A percentile compares a stretch with the other conserved stretches of the same genome.
Evolutionary conservation across 78 protist species (phyloP).

Genomic region (Bigelowiella natans): DNA sequence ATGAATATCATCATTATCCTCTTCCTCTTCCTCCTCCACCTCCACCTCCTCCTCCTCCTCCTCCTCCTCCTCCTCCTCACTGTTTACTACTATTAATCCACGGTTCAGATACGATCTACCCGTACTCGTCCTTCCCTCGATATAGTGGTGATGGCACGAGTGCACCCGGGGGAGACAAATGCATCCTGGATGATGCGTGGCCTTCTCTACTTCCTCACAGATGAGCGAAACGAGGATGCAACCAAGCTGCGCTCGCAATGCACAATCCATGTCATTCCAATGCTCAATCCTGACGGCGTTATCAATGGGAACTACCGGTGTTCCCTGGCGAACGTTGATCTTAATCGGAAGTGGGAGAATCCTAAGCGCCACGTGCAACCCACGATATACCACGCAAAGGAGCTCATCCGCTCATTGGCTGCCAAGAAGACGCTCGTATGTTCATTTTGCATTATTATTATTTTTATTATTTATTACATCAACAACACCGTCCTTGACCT

Average conservation of each 20-base stretch:
- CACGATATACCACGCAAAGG: constrained; percentile 28
- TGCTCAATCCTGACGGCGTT: constrained; percentile 79
- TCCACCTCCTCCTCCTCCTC: no score
- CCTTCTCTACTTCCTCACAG: constrained; percentile 42
- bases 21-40: no score
- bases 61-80: no score
- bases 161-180: constrained; percentile 73
- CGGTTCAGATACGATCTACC: no score
- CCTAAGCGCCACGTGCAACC: constrained; percentile 38
- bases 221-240: background rate
- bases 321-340: constrained; percentile 43
- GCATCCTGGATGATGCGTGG: constrained; percentile 58
- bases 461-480: background rate
- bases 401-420: background rate
- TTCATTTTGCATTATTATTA: no score
- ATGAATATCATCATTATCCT: no score
- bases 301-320: constrained; percentile 60
- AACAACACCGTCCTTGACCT: background rate
- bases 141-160: constrained; percentile 48
- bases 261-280: constrained; percentile 60
- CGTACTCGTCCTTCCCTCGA: no score
- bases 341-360: constrained; percentile 47
- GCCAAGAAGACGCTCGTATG: background rate
- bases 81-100: no score
- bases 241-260: constrained; percentile 45